phyloP scores from a whole-genome alignment of 2,329 filamentous ascomycete genomes.

The Sporothrix phasma region DNA sequence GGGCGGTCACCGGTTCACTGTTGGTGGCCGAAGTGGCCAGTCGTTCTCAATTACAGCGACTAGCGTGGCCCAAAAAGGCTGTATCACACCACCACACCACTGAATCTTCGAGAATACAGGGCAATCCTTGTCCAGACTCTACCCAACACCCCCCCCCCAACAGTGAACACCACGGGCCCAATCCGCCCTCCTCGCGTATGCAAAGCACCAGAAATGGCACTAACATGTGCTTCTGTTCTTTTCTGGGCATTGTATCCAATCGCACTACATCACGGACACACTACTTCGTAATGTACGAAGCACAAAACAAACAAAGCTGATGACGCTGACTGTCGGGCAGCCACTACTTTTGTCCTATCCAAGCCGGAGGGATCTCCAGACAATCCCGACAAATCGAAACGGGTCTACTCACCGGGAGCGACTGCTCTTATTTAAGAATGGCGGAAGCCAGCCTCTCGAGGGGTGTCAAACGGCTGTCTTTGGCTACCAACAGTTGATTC shows the following conservation, averaged over 20 bases:
- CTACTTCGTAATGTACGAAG: too few relatives aligned
- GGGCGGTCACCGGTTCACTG: not conserved
- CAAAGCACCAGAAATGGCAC: conserved; percentile 4
- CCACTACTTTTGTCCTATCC: not conserved
- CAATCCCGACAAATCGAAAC: not conserved
- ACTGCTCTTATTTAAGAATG: not conserved
- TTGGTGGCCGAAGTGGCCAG: not conserved
- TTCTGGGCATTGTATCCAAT: not conserved
- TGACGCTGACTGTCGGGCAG: conserved; percentile 9
- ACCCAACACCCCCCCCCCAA: too few relatives aligned
- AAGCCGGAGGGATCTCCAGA: not conserved
- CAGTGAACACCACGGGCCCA: too few relatives aligned
- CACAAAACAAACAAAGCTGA: not conserved
- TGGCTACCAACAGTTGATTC: not conserved
- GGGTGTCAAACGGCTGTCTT: not conserved
- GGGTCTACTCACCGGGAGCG: not conserved
- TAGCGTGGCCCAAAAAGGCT: not conserved
- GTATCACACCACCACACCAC: not conserved
- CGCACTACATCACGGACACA: not conserved
- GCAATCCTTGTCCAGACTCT: too few relatives aligned
- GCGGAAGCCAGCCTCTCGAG: not conserved
- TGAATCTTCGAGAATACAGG: not conserved
- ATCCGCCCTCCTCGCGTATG: too few relatives aligned
- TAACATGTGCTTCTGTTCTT: not conserved
- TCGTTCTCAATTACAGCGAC: not conserved